Evolutionary conservation across 495 filamentous ascomycete genomes (phyloP), one percentile per base, ranked within the genome.

Genomic region (Penicillium salamii): DNA sequence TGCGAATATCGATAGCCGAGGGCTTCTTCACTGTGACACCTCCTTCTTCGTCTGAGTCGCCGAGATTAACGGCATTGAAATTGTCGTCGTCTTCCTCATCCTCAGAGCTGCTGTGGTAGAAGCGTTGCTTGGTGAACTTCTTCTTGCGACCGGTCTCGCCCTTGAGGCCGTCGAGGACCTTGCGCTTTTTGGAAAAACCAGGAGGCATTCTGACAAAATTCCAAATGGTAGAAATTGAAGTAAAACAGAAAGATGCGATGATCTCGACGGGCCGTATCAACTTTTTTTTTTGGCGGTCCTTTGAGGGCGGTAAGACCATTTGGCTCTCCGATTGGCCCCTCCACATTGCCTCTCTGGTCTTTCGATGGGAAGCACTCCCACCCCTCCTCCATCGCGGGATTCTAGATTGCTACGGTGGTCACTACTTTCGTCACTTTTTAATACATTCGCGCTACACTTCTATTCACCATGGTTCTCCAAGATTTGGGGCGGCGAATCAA

Each of bases 401-500:
- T 44, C 34, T 44, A 24, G 9, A 34, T 42, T 35, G 38, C 50
- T 41, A 40, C 35, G 9, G 11, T 26, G 38, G 41, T 49, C 21
- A 44, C 32, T 49, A 39, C 35, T 17, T 42, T 32, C 29, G 42
- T 50, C 33, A n/a, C 38, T 33, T 44, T 42, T 43, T 52, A 28
- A 18, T 11, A 31, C 28, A 46, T 46, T 36, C 23, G 18, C 12
- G 23, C n/a, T 40, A 21, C 7, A 44, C 19, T 39, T 12, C 24
- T 8, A 52, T 46, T 39, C 68, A 76, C 43, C 61, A 98, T 99
- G 93, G 93, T 99, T 78, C 84, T 99, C 55, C 91, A 96, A 84
- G 93, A 97, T 81, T 79, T 99, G 19, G 93, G 93, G 55, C 90
- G 92, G 80, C 95, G 95, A 68, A 97, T 99, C 68, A 97, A 96